Base-by-base conservation (phyloP, 163 green algal species). In the Scenedesmus sp. region DNA sequence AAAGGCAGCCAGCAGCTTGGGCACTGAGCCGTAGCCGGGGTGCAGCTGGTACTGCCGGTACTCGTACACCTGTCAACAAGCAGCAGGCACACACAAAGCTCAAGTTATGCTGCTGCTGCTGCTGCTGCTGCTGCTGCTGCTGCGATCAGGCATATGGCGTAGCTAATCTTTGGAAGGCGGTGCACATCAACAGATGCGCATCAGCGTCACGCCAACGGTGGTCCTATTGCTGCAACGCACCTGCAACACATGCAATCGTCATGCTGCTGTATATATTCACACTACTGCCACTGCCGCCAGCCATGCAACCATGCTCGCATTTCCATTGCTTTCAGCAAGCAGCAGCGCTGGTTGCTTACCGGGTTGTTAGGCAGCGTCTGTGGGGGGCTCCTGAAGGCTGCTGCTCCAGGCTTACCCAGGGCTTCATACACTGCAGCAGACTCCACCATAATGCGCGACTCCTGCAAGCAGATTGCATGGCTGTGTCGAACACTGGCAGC, bases 11-110 rank as follows among this genome's bases (percentile, higher is more conserved):
- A 97, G 18, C 62, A 98, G 94, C 91, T 96, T 97, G 57, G 96
- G 96, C 20, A 98, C 95, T 13, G 92, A 95, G 66, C 95, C 95
- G 74, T 98, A 98, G 2, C 97, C 97, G 0, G 96, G 95, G 82
- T 97, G 91, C 85, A 98, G 94, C 94, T 97, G 96, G 89, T 98
- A 98, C 34, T 94, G 93, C 13, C 97, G 93, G 87, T 96, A 76
- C 94, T 98, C 96, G 59, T 97, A 97, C 87, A 97, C 88, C 79
- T 88, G 86, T 20, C 23, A 79, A 6, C 70, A 79, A 88, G 82
- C 8, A 87, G 82, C 82, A 88, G 56, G 20, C 5, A 7, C 8
- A 85, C n/a, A 59, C n/a, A 4, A 16, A 7, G 10, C 15, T 26
- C 26, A 18, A 9, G 16, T 34, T 76, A 64, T 64, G 59, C 59